A percentile compares a stretch with the other conserved stretches of the same genome.
Conservation (phyloP, 495 filamentous ascomycete species). For the Neurospora terricola region DNA sequence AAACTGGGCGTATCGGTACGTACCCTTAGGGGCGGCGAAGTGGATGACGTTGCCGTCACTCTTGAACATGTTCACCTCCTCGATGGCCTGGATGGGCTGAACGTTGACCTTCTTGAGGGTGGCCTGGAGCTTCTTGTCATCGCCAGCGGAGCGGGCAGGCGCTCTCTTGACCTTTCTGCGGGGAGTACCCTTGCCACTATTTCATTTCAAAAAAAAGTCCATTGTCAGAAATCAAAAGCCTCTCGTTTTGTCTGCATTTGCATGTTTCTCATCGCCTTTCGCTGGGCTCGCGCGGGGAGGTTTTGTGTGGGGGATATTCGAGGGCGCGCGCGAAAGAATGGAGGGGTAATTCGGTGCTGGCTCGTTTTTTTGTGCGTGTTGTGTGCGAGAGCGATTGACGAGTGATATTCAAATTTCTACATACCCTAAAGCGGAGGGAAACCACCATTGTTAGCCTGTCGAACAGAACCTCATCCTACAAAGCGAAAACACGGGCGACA, state of each 20-base stretch:
- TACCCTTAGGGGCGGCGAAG: slow-evolving; percentile 94
- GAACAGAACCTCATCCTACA: background rate
- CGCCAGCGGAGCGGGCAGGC: slow-evolving; percentile 76
- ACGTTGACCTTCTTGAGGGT: slow-evolving; percentile 92
- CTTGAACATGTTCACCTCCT: slow-evolving; percentile 99
- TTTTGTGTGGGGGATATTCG: background rate
- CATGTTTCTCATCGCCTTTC: background rate
- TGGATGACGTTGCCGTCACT: slow-evolving; percentile 99
- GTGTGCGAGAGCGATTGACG: background rate
- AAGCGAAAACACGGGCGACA: slow-evolving; percentile 7
- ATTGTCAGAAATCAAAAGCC: slow-evolving; percentile 12
- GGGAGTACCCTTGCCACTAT: slow-evolving; percentile 94
- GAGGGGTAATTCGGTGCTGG: background rate
- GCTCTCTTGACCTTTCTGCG: slow-evolving; percentile 97
- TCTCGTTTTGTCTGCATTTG: background rate
- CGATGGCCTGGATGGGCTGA: slow-evolving; percentile 95
- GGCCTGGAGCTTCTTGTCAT: slow-evolving; percentile 98
- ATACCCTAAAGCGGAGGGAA: background rate
- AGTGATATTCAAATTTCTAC: slow-evolving; percentile 2
- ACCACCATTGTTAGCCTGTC: slow-evolving; percentile 4
- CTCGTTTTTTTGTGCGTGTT: background rate
- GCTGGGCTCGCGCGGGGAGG: background rate
- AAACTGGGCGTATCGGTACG: slow-evolving; percentile 14
- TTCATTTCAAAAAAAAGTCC: slow-evolving; percentile 3
- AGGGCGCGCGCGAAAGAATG: background rate